Percentiles rank a stretch among this genome's conserved stretches.
These are phyloP conservation scores for Pyrenopolyporus hunteri DNA, from an alignment of 495 filamentous ascomycete species.

Conservation along the genomic window DNA sequence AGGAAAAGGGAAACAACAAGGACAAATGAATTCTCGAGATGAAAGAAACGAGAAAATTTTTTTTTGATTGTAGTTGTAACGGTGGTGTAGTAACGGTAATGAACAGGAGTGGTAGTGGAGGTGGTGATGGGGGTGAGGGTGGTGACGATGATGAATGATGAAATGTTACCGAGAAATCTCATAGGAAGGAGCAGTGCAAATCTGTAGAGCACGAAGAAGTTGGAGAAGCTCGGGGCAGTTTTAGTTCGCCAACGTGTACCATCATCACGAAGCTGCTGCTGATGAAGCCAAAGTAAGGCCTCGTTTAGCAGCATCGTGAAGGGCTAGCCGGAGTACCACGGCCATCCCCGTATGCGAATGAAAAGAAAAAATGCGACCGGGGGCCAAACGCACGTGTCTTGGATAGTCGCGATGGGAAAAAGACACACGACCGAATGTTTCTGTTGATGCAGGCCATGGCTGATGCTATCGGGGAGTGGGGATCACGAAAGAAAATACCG, in stretches of 20 bases:
- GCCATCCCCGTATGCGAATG: too few species aligned
- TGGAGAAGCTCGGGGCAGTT: slow-evolving; percentile 7
- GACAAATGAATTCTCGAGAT: slow-evolving; percentile 1
- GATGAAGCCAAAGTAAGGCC: slow-evolving; percentile 7
- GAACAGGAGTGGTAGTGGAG: neutral
- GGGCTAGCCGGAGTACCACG: neutral
- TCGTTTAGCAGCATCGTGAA: slow-evolving; percentile 4
- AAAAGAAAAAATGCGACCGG: too few species aligned
- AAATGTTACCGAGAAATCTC: slow-evolving; percentile 21
- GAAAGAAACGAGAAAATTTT: neutral
- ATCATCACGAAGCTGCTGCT: neutral
- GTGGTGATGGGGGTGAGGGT: slow-evolving; percentile 1
- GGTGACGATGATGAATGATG: slow-evolving; percentile 10
- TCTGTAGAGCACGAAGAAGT: slow-evolving; percentile 4
- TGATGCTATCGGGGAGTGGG: slow-evolving; percentile 19
- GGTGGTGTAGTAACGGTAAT: slow-evolving; percentile 13
- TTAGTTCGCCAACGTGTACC: slow-evolving; percentile 26
- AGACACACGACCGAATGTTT: slow-evolving; percentile 3
- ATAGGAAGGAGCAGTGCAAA: slow-evolving; percentile 11
- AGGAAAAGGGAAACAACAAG: slow-evolving; percentile 13
- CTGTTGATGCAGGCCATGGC: slow-evolving; percentile 13
- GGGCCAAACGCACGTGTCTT: slow-evolving; percentile 14
- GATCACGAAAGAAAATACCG: slow-evolving; percentile 14
- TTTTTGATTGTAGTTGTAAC: slow-evolving; percentile 3
- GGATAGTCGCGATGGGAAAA: slow-evolving; percentile 32